These are phyloP conservation scores for Glycyrrhiza uralensis DNA, from an alignment of 306 rosid genomes.

Conservation along the genomic window DNA sequence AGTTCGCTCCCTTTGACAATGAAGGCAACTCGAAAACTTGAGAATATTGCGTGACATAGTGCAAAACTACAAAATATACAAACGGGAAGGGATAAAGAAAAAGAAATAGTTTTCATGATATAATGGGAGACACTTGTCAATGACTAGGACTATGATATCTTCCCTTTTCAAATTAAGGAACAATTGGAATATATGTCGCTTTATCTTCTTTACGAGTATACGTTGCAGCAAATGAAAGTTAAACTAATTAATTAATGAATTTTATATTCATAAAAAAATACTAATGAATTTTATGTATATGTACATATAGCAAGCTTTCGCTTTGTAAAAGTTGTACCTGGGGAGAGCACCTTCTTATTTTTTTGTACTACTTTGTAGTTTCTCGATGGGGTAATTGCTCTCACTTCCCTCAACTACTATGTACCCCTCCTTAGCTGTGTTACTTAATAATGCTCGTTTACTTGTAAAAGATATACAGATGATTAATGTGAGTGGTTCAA, in stretches of 20 bases:
- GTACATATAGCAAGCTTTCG: background rate
- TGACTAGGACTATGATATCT: background rate
- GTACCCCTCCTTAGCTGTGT: background rate
- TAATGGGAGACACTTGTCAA: background rate
- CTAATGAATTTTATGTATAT: background rate
- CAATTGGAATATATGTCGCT: background rate
- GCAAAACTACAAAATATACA: background rate
- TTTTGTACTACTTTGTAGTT: background rate
- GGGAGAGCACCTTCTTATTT: background rate
- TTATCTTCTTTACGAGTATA: constrained; percentile 14
- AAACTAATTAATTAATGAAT: background rate
- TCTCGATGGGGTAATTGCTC: background rate
- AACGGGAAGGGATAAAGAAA: background rate
- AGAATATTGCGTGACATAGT: background rate
- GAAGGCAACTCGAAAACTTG: no score
- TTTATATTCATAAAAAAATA: no score
- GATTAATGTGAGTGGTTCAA: no score
- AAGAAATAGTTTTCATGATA: background rate
- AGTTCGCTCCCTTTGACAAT: constrained; percentile 1
- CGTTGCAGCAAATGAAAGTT: background rate
- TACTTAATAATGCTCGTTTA: background rate
- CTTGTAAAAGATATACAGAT: background rate
- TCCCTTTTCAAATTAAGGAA: background rate
- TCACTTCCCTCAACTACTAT: constrained; percentile 9
- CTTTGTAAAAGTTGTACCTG: background rate